These are phyloP conservation scores for Backusella circina DNA, from an alignment of 192 early-diverging fungal genomes.

Conservation along the genomic window DNA sequence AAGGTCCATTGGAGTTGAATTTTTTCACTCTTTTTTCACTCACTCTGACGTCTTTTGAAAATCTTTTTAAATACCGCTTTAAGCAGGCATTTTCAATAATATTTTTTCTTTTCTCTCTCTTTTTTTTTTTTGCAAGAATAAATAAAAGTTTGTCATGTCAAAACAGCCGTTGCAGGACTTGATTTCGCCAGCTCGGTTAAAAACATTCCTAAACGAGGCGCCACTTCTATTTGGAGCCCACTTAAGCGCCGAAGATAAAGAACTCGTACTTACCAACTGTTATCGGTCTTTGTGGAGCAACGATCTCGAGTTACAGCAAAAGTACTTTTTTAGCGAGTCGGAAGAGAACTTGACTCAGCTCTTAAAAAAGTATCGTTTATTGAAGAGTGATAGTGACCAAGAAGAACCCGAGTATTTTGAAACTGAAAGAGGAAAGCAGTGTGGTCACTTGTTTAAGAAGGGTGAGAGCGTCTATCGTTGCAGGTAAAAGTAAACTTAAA, in stretches of 20 bases:
- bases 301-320: slow-evolving; percentile 19
- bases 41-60: not conserved
- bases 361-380: slow-evolving; percentile 17
- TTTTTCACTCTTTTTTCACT: not conserved
- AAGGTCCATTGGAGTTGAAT: not conserved
- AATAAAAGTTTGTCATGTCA: not conserved
- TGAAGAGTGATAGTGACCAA: slow-evolving; percentile 1
- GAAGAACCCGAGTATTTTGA: slow-evolving; percentile 60
- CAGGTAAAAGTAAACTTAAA: slow-evolving; percentile 48
- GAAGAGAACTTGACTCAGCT: not conserved
- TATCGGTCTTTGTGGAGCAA: slow-evolving; percentile 33
- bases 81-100: not conserved
- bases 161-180: not conserved
- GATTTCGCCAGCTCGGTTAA: not conserved
- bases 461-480: slow-evolving; percentile 95
- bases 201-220: slow-evolving; percentile 26
- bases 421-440: slow-evolving; percentile 74
- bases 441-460: slow-evolving; percentile 92
- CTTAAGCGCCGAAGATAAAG: not conserved
- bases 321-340: slow-evolving; percentile 28
- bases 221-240: slow-evolving; percentile 10
- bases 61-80: not conserved
- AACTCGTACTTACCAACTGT: slow-evolving; percentile 24
- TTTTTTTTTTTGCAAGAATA: not conserved
- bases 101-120: not conserved